Base-by-base conservation (phyloP, 441 rosid species). In the Eutrema salsugineum region DNA sequence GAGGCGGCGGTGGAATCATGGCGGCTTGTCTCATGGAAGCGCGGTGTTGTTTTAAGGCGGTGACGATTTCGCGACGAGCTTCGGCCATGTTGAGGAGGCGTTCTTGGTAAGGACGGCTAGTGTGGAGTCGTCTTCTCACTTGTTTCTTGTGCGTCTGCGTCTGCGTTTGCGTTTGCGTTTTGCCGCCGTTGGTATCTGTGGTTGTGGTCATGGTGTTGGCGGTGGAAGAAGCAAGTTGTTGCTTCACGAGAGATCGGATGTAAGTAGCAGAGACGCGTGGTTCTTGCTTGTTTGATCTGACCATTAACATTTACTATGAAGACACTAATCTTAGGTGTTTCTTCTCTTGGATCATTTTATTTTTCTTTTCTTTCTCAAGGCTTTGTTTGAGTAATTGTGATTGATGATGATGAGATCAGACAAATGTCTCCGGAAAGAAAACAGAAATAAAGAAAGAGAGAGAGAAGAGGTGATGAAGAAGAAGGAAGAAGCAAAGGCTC, bases 71-170 rank as follows among this genome's bases (percentile, higher is more conserved):
- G 59, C 96, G 84, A 70, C 98, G 88, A 42, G 98, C 99, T 82
- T 92, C 98, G 7, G 99, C 99, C 99, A 94, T 94, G 60, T 94
- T 90, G 8, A 94, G 94, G 54, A 94, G 93, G 82, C 96, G 87
- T 63, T 94, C 98, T 83, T 94, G 97, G 59, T 88, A 92, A 68
- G 98, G 99, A 81, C 94, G 84, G 60, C 88, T 90, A 24, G 99
- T 89, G 75, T 87, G 97, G 60, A 94, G 94, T 48, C 99, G 87
- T 78, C 99, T 92, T 85, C 99, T 85, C 33, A 88, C 98, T 71
- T 92, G 97, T 79, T 94, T 94, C 75, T 89, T 94, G 75, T 89
- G 94, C 32, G 82, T 89, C 35, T 82, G 94, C 43, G 85, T 87
- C 11, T 70, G 83, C 32, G 78, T 83, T 39, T 70, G 83, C 40